phyloP scores from a whole-genome alignment of 1,139 yeast genomes.

The Candida smagusa region DNA sequence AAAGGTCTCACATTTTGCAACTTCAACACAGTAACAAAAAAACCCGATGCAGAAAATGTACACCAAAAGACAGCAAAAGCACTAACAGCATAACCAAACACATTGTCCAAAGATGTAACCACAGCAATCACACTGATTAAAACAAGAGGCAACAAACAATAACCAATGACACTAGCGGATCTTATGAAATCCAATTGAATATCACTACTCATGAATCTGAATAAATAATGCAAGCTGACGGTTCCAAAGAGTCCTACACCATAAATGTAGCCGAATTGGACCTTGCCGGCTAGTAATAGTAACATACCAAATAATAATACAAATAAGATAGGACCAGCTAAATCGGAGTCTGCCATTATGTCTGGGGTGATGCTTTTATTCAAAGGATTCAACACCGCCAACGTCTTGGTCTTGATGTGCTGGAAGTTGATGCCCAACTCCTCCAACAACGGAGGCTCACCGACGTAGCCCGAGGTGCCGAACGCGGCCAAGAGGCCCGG shows the following conservation, averaged over 20 bases:
- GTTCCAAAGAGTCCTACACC: conserved; percentile 96
- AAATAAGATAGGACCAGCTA: conserved; percentile 93
- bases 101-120: conserved; percentile 64
- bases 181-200: conserved; percentile 63
- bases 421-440: conserved; percentile 91
- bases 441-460: conserved; percentile 88
- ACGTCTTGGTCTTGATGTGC: conserved; percentile 82
- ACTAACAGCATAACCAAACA: conserved; percentile 70
- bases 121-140: conserved; percentile 75
- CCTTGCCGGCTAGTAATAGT: conserved; percentile 80
- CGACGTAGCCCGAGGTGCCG: conserved; percentile 89
- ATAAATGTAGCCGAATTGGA: conserved; percentile 94
- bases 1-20: conserved; percentile 83
- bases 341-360: conserved; percentile 84
- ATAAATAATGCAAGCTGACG: conserved; percentile 73
- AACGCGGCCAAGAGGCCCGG: conserved; percentile 87
- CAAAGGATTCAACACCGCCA: conserved; percentile 81
- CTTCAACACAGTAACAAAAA: conserved; percentile 81
- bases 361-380: conserved; percentile 60
- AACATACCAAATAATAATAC: conserved; percentile 86
- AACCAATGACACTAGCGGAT: conserved; percentile 90
- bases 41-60: conserved; percentile 90
- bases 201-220: conserved; percentile 76
- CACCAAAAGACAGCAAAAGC: conserved; percentile 84
- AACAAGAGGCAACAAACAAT: conserved; percentile 88